Percentiles rank a stretch among this genome's conserved stretches.
Conservation (phyloP, 129 eudicot genomes). For the Ambrosia trifida region DNA sequence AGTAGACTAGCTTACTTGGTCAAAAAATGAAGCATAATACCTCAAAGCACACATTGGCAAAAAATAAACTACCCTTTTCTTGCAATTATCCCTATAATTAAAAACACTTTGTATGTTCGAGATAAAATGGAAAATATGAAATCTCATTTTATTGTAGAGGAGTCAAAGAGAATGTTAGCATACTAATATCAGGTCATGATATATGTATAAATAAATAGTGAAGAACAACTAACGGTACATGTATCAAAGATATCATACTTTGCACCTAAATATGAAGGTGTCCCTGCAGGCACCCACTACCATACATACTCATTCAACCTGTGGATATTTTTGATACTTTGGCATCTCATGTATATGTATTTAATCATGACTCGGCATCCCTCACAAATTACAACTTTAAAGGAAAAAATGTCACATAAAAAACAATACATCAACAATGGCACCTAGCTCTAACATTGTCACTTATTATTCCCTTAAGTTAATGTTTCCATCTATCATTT, state of each 20-base stretch:
- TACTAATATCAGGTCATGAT: neutral
- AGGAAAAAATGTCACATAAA: neutral
- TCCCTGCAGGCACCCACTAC: neutral
- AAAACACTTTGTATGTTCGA: neutral
- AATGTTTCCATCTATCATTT: slow-evolving; percentile 2
- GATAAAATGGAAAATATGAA: neutral
- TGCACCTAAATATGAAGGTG: neutral
- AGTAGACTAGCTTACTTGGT: neutral
- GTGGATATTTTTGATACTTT: neutral
- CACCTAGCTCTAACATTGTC: neutral
- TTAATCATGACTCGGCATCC: neutral
- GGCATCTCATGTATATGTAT: neutral
- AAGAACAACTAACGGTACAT: neutral
- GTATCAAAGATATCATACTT: neutral
- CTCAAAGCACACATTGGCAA: neutral
- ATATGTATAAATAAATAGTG: neutral
- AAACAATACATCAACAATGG: neutral
- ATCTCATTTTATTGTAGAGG: neutral
- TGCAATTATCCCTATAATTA: neutral
- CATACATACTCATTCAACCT: neutral
- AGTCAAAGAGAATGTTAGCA: neutral
- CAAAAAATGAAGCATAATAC: neutral
- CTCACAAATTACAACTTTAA: neutral
- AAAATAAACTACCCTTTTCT: neutral
- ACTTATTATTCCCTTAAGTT: neutral